Evolutionary conservation across 345 rosid genomes (phyloP).

Genomic region (Leavenworthia alabamica): DNA sequence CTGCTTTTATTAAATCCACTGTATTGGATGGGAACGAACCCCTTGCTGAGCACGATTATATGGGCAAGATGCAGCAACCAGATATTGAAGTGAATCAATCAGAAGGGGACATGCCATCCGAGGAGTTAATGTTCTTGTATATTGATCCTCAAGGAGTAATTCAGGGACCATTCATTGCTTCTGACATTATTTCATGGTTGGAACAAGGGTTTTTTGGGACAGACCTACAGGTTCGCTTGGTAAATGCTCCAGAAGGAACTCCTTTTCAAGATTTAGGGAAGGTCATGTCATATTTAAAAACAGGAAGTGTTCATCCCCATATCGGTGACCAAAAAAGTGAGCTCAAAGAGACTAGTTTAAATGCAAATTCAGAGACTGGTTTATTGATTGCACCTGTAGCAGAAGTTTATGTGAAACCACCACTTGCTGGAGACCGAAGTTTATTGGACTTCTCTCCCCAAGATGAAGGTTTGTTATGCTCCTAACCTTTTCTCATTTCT

Average conservation of each 20-base stretch:
- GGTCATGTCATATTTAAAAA: slow-evolving; percentile 55
- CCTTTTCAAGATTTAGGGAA: slow-evolving; percentile 66
- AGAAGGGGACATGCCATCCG: slow-evolving; percentile 35
- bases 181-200: slow-evolving; percentile 77
- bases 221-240: slow-evolving; percentile 71
- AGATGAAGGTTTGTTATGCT: slow-evolving; percentile 43
- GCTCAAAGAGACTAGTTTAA: slow-evolving; percentile 35
- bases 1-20: slow-evolving; percentile 18
- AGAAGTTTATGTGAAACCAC: slow-evolving; percentile 35
- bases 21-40: slow-evolving; percentile 17
- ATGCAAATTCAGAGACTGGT: slow-evolving; percentile 34
- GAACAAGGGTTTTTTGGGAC: slow-evolving; percentile 87
- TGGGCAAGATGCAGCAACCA: slow-evolving; percentile 21
- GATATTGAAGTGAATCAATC: slow-evolving; percentile 12
- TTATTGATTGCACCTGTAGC: slow-evolving; percentile 31
- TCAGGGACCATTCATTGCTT: slow-evolving; percentile 80
- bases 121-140: slow-evolving; percentile 63
- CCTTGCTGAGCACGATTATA: slow-evolving; percentile 24
- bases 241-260: slow-evolving; percentile 64
- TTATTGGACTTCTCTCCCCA: slow-evolving; percentile 28
- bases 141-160: slow-evolving; percentile 80
- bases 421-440: slow-evolving; percentile 24
- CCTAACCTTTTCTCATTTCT: not conserved
- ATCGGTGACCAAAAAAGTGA: slow-evolving; percentile 22
- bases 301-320: slow-evolving; percentile 17